Conservation (phyloP, 176 grass and related monocot genomes). For the Saccharum officinarum region DNA sequence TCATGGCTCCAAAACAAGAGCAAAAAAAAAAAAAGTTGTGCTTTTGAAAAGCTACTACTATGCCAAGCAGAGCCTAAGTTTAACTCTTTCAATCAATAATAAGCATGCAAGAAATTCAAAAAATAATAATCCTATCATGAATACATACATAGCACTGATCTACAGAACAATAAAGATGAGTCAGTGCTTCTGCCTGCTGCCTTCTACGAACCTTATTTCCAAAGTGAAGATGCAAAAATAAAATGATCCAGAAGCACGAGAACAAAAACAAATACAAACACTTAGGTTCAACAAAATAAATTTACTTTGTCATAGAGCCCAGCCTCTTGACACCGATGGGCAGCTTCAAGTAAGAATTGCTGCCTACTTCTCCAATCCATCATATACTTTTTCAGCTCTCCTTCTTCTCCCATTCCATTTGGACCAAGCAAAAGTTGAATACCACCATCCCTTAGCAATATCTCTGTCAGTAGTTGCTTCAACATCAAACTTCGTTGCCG, state of each 20-base stretch:
- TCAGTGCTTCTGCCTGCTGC: not conserved
- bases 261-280: not conserved
- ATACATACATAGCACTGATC: not conserved
- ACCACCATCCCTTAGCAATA: constrained; percentile 85
- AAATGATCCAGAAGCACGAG: constrained; percentile 1
- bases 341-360: constrained; percentile 89
- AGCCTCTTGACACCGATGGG: constrained; percentile 83
- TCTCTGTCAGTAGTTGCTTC: constrained; percentile 82
- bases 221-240: constrained; percentile 19
- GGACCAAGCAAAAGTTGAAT: constrained; percentile 92
- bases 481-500: constrained; percentile 86
- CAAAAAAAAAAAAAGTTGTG: not conserved
- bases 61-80: not conserved
- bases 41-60: not conserved
- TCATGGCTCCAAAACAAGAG: not conserved
- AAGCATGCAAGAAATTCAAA: not conserved
- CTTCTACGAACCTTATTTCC: not conserved
- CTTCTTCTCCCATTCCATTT: constrained; percentile 90
- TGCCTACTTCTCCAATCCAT: constrained; percentile 73
- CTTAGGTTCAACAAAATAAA: constrained; percentile 14
- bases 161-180: constrained; percentile 24
- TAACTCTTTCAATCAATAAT: constrained; percentile 29
- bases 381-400: constrained; percentile 85
- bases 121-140: constrained; percentile 18
- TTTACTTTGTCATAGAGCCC: constrained; percentile 87